phyloP scores from a whole-genome alignment of 169 alveolate genomes.

The Perkinsus olseni region DNA sequence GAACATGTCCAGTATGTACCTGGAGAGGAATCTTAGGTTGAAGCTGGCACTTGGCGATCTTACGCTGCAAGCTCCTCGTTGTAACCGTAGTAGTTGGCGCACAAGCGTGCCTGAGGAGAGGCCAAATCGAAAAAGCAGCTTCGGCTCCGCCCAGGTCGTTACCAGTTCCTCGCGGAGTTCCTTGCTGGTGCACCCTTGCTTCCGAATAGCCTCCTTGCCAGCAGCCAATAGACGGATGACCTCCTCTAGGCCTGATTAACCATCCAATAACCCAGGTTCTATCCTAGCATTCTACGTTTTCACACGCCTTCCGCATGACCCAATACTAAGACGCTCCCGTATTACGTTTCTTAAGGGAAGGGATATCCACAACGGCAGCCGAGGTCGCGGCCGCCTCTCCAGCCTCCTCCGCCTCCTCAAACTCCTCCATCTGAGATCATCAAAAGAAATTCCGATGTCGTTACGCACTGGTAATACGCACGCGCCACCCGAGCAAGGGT shows the following conservation, averaged over 20 bases:
- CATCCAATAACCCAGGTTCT: neutral
- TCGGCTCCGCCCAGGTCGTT: neutral
- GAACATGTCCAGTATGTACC: constrained; percentile 57
- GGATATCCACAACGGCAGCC: neutral
- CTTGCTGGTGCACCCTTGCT: neutral
- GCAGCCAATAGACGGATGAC: neutral
- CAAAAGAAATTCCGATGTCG: neutral
- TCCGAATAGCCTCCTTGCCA: neutral
- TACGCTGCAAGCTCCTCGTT: constrained; percentile 58
- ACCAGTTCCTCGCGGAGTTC: neutral
- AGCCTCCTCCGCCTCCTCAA: neutral
- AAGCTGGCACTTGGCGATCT: neutral
- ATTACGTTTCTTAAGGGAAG: neutral
- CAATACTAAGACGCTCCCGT: neutral
- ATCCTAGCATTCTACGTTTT: neutral
- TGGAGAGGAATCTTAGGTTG: neutral
- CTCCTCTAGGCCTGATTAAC: neutral
- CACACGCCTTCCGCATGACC: too few species aligned
- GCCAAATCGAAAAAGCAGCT: constrained; percentile 12
- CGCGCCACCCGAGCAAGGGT: too few species aligned
- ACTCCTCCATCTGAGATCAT: neutral
- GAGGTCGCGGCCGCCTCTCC: neutral
- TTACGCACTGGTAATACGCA: neutral
- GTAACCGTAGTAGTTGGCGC: constrained; percentile 64
- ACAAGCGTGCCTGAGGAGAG: constrained; percentile 31